Base-by-base conservation (phyloP, 2,329 filamentous ascomycete species). In the Fusarium sp. region DNA sequence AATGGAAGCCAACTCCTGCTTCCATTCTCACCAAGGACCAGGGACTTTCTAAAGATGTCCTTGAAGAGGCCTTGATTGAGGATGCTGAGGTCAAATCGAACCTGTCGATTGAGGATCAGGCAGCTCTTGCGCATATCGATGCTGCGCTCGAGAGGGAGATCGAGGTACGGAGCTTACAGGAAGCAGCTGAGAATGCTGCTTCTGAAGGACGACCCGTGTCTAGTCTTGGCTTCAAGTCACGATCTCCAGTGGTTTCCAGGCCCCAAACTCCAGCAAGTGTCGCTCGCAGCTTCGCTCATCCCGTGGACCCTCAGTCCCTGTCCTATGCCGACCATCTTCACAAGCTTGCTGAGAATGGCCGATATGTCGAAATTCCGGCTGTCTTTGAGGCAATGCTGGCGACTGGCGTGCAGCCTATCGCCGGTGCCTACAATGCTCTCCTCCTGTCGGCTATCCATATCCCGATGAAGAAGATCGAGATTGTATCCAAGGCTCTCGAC, bases 301-400 rank as follows among this genome's bases (percentile, higher is more conserved):
- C 89, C 3, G 83, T 87, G 45, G 88, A 93, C 62, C 83, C 88
- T 35, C 91, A 93, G 76, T 90, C 90, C 4, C 86, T 89, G 73
- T 89, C 88, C 55, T 96, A 95, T 77, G 94, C 94, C 51, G 90
- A 93, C 53, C 92, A 95, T 75, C 90, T 99, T 24, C 88, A 91
- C 59, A 90, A 91, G 77, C 89, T 98, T 54, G 91, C 92, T 10
- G 87, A 91, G 61, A 85, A 89, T 75, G 88, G 90, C 61, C 91
- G 93, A 68, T 97, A 94, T 89, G 90, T 90, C 20, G 94, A 98
- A 80, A 96, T 99, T 50, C 95, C 95, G 2, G 91, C 91, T 42
- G 91, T 96, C 8, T 99, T 99, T 80, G 94, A 98, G 86, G 90
- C 91, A 33, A 94, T 98, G 91, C 88, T 98, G 71, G 91, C 91